These are phyloP conservation scores for Solanum chaucha DNA, from an alignment of 257 asterid genomes.

Conservation along the genomic window DNA sequence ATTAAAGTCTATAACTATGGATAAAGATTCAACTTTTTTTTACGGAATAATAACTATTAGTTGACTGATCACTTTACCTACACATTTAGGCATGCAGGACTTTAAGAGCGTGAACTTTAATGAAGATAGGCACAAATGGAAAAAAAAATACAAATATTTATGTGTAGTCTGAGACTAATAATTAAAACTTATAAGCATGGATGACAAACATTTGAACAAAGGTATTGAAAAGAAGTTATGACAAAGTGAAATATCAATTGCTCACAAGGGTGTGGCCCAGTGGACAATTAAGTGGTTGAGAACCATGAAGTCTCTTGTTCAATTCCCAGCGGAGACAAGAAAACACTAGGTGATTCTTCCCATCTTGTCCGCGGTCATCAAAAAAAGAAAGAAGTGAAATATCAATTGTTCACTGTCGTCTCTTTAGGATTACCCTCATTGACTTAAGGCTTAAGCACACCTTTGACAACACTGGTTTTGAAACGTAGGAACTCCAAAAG, in stretches of 20 bases:
- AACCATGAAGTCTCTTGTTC: too few relatives aligned
- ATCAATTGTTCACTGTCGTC: neutral
- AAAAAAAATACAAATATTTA: too few relatives aligned
- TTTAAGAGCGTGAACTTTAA: neutral
- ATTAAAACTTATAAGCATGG: neutral
- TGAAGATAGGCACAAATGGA: neutral
- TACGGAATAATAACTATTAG: neutral
- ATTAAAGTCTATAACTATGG: neutral
- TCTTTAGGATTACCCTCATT: neutral
- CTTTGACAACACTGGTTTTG: neutral
- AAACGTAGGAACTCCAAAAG: neutral
- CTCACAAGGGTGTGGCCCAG: too few relatives aligned
- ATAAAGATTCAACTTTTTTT: neutral
- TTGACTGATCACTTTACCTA: neutral
- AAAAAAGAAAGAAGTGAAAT: too few relatives aligned
- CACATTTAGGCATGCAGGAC: neutral
- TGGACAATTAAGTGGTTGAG: too few relatives aligned
- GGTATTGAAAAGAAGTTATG: neutral
- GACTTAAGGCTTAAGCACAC: neutral
- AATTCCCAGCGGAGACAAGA: too few relatives aligned
- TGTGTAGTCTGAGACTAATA: neutral
- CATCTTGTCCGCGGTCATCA: too few relatives aligned
- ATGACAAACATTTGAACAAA: neutral
- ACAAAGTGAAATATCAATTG: neutral
- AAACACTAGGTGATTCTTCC: too few relatives aligned